A percentile compares a stretch with the other conserved stretches of the same genome.
phyloP scores from a whole-genome alignment of 192 early-diverging fungal species.

The Dissophora globulifera region DNA sequence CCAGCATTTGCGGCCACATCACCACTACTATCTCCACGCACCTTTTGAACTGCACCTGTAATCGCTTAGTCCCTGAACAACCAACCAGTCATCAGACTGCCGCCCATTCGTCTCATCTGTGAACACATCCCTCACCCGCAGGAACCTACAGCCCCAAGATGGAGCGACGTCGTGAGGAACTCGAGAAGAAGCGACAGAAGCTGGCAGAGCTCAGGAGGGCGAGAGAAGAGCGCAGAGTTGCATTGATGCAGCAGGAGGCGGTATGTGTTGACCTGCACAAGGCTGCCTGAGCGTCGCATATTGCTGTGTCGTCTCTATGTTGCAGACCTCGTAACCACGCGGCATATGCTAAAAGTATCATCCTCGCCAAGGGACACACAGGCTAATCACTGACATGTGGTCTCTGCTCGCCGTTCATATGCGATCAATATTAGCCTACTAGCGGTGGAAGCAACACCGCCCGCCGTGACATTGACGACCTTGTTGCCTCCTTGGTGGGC shows the following conservation, averaged over 20 bases:
- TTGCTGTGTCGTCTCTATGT: neutral
- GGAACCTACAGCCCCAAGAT: too few species aligned
- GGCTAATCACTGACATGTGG: slow-evolving; percentile 15
- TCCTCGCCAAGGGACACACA: too few species aligned
- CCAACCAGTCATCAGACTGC: neutral
- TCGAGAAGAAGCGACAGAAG: slow-evolving; percentile 93
- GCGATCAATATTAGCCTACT: slow-evolving; percentile 9
- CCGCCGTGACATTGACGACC: slow-evolving; percentile 79
- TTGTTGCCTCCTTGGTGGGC: slow-evolving; percentile 88
- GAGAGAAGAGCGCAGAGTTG: slow-evolving; percentile 78
- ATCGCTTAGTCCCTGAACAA: too few species aligned
- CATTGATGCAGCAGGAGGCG: slow-evolving; percentile 41
- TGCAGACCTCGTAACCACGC: too few species aligned
- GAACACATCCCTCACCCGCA: neutral
- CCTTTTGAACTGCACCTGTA: too few species aligned
- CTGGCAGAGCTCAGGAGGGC: slow-evolving; percentile 87
- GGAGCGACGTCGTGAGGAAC: slow-evolving; percentile 80
- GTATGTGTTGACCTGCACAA: too few species aligned
- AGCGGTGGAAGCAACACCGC: slow-evolving; percentile 12
- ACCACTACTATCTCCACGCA: too few species aligned
- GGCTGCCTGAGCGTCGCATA: too few species aligned
- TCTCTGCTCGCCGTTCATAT: neutral
- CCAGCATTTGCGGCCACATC: too few species aligned
- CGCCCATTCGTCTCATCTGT: neutral
- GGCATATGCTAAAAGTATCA: too few species aligned